A percentile compares a stretch with the other conserved stretches of the same genome.
Conservation (phyloP, 495 filamentous ascomycete species). For the Usnea hakonensis region DNA sequence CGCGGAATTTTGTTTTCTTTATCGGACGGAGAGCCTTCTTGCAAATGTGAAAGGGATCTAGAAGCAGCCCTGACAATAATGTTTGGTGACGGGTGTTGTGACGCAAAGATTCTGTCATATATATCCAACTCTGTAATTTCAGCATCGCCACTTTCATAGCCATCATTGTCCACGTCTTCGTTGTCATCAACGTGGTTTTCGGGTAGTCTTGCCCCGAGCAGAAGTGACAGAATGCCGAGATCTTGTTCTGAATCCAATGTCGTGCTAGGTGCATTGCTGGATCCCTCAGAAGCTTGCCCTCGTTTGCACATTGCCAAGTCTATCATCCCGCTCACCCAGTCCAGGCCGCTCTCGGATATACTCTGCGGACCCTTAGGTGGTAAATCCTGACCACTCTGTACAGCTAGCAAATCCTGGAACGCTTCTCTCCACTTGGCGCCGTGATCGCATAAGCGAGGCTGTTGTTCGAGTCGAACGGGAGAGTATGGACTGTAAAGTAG, state of each 20-base stretch:
- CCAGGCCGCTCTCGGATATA: neutral
- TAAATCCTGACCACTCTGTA: constrained; percentile 43
- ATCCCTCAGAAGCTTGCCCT: neutral
- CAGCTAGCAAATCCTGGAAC: constrained; percentile 47
- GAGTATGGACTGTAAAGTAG: constrained; percentile 45
- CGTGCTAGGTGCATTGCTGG: neutral
- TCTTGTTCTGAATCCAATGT: neutral
- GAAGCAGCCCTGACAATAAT: constrained; percentile 2
- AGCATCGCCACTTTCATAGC: constrained; percentile 17
- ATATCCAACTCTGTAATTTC: constrained; percentile 38
- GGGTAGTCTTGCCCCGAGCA: neutral
- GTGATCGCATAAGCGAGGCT: constrained; percentile 27
- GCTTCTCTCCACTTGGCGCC: constrained; percentile 41
- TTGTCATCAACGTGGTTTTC: constrained; percentile 10
- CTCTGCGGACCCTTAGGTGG: neutral
- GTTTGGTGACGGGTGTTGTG: constrained; percentile 4
- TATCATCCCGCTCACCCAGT: constrained; percentile 20
- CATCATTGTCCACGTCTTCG: constrained; percentile 7
- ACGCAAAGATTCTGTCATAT: constrained; percentile 38
- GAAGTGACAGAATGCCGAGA: neutral
- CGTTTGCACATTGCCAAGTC: neutral
- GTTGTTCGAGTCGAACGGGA: constrained; percentile 41
- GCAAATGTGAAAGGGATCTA: constrained; percentile 6
- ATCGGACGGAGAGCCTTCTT: constrained; percentile 20
- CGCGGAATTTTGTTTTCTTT: constrained; percentile 19